Conservation (phyloP, 352 stramenopile species). For the Phytophthora lateralis region DNA sequence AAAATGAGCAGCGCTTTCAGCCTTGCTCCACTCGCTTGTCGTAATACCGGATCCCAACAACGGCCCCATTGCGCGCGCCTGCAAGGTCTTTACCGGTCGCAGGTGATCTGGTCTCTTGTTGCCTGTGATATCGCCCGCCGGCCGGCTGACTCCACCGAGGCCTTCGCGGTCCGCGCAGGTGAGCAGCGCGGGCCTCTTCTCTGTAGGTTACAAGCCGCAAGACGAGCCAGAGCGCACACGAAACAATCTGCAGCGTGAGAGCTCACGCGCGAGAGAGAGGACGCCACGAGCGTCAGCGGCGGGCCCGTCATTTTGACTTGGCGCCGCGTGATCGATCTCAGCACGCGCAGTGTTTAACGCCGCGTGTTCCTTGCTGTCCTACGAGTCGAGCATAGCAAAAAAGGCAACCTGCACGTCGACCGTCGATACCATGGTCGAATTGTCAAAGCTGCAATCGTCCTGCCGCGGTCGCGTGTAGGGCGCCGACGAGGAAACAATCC, state of each 20-base stretch:
- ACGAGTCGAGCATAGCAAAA: slow-evolving; percentile 1
- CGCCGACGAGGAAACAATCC: slow-evolving; percentile 11
- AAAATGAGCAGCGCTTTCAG: slow-evolving; percentile 35
- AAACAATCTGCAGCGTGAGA: slow-evolving; percentile 18
- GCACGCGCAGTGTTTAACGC: too few relatives aligned
- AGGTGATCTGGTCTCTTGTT: slow-evolving; percentile 23
- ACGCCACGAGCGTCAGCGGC: neutral
- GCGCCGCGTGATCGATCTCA: slow-evolving; percentile 18
- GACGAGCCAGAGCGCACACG: slow-evolving; percentile 27
- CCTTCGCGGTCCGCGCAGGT: slow-evolving; percentile 3
- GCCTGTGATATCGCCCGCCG: slow-evolving; percentile 13
- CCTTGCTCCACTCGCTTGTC: slow-evolving; percentile 5
- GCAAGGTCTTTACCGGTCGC: slow-evolving; percentile 30
- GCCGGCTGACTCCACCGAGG: slow-evolving; percentile 11
- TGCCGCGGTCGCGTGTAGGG: neutral
- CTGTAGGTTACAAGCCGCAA: slow-evolving; percentile 24
- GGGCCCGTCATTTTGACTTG: neutral
- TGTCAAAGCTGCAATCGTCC: neutral
- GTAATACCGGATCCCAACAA: slow-evolving; percentile 20
- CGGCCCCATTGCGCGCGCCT: neutral
- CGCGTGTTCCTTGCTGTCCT: too few relatives aligned
- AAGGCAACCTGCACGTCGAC: neutral
- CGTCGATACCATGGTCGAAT: neutral
- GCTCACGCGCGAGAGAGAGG: neutral
- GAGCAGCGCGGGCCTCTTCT: slow-evolving; percentile 30